A percentile compares a stretch with the other conserved stretches of the same genome.
Evolutionary conservation across 2,329 filamentous ascomycete species (phyloP).

Genomic region (Paecilomyces fulvus): DNA sequence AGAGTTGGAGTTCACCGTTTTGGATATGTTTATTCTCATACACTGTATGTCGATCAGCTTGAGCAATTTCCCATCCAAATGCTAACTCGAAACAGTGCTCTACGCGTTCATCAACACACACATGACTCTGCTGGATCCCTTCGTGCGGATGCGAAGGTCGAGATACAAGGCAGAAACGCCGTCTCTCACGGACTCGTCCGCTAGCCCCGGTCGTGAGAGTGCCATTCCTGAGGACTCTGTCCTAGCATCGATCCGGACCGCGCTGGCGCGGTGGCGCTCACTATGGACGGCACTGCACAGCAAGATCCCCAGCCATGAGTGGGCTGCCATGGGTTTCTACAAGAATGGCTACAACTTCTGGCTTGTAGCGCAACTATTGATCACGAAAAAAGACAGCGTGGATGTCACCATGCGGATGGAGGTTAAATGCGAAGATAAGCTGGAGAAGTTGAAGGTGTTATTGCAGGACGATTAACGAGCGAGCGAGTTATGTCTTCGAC

Average conservation of each 20-base stretch:
- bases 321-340: slow-evolving; percentile 35
- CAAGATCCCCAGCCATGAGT: slow-evolving; percentile 24
- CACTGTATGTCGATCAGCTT: slow-evolving; percentile 22
- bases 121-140: slow-evolving; percentile 28
- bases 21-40: slow-evolving; percentile 37
- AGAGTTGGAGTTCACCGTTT: slow-evolving; percentile 20
- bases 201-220: slow-evolving; percentile 1
- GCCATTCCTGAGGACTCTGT: slow-evolving; percentile 21
- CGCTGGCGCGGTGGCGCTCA: slow-evolving; percentile 30
- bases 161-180: slow-evolving; percentile 3
- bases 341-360: slow-evolving; percentile 36
- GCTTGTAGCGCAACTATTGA: slow-evolving; percentile 34
- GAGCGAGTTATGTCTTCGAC: not conserved
- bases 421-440: slow-evolving; percentile 36
- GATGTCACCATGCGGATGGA: slow-evolving; percentile 37
- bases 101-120: slow-evolving; percentile 34
- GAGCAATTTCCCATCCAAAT: not conserved
- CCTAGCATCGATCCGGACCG: slow-evolving; percentile 23
- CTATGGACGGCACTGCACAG: slow-evolving; percentile 27
- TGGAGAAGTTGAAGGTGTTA: slow-evolving; percentile 33
- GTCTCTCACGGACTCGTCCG: slow-evolving; percentile 4
- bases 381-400: slow-evolving; percentile 35
- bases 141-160: slow-evolving; percentile 14
- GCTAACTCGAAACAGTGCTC: slow-evolving; percentile 20
- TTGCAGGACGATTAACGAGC: slow-evolving; percentile 21